Conservation (phyloP, 192 early-diverging fungal species). For the Spizellomyces sp. region DNA sequence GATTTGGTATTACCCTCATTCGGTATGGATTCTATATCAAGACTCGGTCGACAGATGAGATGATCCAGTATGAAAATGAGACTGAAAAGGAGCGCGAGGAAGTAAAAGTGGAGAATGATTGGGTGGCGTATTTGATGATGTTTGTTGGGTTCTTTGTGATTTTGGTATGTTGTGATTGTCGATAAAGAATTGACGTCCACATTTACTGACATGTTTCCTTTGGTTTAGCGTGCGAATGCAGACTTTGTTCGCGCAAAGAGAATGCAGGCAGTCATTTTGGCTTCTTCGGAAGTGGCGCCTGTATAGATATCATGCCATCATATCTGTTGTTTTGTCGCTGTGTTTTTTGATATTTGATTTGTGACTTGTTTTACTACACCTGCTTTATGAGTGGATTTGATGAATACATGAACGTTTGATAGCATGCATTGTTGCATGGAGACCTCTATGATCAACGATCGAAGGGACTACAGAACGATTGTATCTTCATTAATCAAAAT, state of each 20-base stretch:
- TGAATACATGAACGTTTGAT: too few relatives aligned
- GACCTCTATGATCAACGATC: too few relatives aligned
- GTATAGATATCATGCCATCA: background rate
- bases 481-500: too few relatives aligned
- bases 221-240: constrained; percentile 55
- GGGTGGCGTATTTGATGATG: constrained; percentile 74
- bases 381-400: too few relatives aligned
- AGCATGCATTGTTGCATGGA: too few relatives aligned
- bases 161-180: constrained; percentile 36
- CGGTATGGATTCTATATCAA: constrained; percentile 29
- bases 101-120: constrained; percentile 54
- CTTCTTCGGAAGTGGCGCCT: constrained; percentile 40
- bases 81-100: constrained; percentile 4
- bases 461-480: too few relatives aligned
- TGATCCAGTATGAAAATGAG: constrained; percentile 5
- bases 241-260: constrained; percentile 73
- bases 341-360: too few relatives aligned
- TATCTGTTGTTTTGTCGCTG: too few relatives aligned
- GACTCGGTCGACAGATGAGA: constrained; percentile 18
- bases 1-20: constrained; percentile 39
- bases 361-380: too few relatives aligned
- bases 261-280: constrained; percentile 68
- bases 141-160: constrained; percentile 72
- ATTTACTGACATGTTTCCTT: background rate
- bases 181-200: background rate